Evolutionary conservation across 768 basidiomycete genomes (phyloP), one percentile per base, ranked within the genome.

Genomic region (Auricularia sp.): DNA sequence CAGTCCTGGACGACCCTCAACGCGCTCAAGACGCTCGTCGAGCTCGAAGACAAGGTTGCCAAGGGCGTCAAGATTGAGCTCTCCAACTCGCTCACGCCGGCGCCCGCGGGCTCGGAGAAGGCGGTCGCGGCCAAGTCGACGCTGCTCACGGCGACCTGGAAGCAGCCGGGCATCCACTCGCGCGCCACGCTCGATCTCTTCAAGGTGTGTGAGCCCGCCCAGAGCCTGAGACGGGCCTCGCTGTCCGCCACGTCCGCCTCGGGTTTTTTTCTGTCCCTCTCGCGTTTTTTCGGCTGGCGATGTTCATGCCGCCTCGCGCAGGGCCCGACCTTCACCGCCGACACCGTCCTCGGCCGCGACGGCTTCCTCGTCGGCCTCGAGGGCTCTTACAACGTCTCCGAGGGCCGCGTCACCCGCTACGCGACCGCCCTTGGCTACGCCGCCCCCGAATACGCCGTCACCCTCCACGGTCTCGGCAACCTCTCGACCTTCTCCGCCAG

Each of bases 281-380:
- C n/a, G 10, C 14, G 54, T 33, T 14, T 29, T 21, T 14, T 29
- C 7, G 39, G 1, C 3, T 47, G 51, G 39, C 60, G 58, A 66
- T 42, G 21, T 54, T 29, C 36, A 3, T 66, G 65, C 65, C 63
- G 56, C n/a, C 68, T 36, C 21, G 43, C 64, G 8, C 67, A 97
- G 94, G 97, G 97, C 62, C 96, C 96, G 59, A 96, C 93, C 62
- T 90, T 98, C 83, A 98, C 94, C 69, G 88, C 94, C 61, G 97
- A 99, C 78, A 84, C 92, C 66, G 97, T 96, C 70, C 72, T 96
- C 68, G 95, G 95, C 69, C 95, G 94, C 72, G 93, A 98, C 72
- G 97, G 97, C 65, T 93, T 98, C 89, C 90, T 98, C 66, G 78
- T 96, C 66, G 97, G 97, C 81, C 92, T 85, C 68, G 97, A 99